Conservation (phyloP, 768 basidiomycete species). For the Lactifluus hygrophoroides region DNA sequence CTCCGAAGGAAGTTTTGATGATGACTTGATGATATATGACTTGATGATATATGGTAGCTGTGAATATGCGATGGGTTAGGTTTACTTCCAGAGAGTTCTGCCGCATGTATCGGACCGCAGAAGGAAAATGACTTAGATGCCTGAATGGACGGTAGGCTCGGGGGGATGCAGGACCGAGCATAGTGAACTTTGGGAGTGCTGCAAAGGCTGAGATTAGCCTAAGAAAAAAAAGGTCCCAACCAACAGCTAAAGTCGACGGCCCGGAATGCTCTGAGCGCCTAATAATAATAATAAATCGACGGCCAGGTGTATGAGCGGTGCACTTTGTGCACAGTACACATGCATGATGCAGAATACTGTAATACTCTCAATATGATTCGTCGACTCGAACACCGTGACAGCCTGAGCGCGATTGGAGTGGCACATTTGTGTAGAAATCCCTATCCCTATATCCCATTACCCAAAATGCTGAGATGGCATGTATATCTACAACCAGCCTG, state of each 20-base stretch:
- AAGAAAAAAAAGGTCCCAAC: background rate
- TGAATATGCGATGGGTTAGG: too few relatives aligned
- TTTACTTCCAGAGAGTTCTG: conserved; percentile 8
- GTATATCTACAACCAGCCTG: background rate
- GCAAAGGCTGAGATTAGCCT: too few relatives aligned
- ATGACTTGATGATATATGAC: background rate
- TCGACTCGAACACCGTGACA: too few relatives aligned
- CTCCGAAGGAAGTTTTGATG: background rate
- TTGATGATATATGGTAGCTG: too few relatives aligned
- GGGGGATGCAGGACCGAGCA: conserved; percentile 11
- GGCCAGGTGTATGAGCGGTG: too few relatives aligned
- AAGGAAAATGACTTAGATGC: background rate
- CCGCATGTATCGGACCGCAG: conserved; percentile 1
- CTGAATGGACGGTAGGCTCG: background rate
- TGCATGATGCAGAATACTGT: too few relatives aligned
- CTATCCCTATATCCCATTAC: too few relatives aligned
- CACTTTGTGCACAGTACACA: too few relatives aligned
- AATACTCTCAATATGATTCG: too few relatives aligned
- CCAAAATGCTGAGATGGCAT: too few relatives aligned
- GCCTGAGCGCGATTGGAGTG: too few relatives aligned
- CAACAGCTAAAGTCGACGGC: background rate
- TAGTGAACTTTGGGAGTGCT: too few relatives aligned
- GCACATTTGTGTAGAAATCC: background rate
- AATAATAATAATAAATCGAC: background rate
- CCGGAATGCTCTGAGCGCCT: background rate